Percentiles rank a stretch among this genome's conserved stretches.
Conservation (phyloP, 2,329 filamentous ascomycete species). For the Lecanoromycetidae sp. region DNA sequence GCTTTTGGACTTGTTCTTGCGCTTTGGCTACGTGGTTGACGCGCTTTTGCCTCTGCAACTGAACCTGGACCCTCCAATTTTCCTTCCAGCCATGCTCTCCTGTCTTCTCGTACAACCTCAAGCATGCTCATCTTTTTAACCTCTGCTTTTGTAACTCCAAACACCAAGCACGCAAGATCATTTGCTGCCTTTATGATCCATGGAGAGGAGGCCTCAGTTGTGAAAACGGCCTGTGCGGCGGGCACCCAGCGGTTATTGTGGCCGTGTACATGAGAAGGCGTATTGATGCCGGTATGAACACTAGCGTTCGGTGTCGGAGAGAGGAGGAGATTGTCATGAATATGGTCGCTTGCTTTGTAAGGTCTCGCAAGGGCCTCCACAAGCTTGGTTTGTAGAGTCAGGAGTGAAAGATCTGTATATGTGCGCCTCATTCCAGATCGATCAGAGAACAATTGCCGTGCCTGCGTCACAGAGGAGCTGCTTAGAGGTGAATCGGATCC, state of each 20-base stretch:
- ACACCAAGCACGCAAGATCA: constrained; percentile 91
- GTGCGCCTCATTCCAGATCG: constrained; percentile 69
- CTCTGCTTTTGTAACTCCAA: constrained; percentile 94
- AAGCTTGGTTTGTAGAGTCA: constrained; percentile 67
- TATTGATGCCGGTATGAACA: constrained; percentile 4
- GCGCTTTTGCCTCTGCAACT: constrained; percentile 34
- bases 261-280: constrained; percentile 55
- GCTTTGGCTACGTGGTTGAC: constrained; percentile 21
- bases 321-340: constrained; percentile 23
- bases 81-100: constrained; percentile 76
- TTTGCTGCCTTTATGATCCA: constrained; percentile 97
- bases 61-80: constrained; percentile 58
- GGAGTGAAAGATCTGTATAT: constrained; percentile 67
- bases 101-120: constrained; percentile 84
- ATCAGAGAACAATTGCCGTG: constrained; percentile 32
- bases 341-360: constrained; percentile 46
- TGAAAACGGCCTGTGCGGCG: constrained; percentile 91
- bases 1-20: constrained; percentile 17
- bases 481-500: constrained; percentile 13
- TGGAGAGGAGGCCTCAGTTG: constrained; percentile 77
- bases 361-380: constrained; percentile 77
- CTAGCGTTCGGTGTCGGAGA: constrained; percentile 25
- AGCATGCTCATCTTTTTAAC: constrained; percentile 89
- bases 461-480: neutral
- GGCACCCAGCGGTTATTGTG: constrained; percentile 85